These are phyloP conservation scores for Withania somnifera DNA, from an alignment of 305 asterid species.

Conservation along the genomic window DNA sequence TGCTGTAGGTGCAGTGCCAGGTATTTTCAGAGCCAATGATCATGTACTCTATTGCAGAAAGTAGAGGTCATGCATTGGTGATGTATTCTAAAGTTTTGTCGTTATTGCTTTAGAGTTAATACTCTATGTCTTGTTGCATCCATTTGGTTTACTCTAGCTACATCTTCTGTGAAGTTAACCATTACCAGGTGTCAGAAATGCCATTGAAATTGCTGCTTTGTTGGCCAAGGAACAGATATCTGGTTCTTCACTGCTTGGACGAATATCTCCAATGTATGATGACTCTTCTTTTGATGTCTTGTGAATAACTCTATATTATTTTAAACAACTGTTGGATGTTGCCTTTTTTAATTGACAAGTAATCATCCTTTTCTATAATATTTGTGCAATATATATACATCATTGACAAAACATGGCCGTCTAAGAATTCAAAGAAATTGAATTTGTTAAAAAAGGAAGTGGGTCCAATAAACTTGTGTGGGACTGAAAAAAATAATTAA, in stretches of 20 bases:
- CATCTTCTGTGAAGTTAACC: conserved; percentile 49
- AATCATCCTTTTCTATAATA: background rate
- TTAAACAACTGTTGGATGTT: background rate
- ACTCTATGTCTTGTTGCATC: background rate
- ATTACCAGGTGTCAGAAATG: conserved; percentile 84
- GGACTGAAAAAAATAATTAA: background rate
- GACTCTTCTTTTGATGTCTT: background rate
- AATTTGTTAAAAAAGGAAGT: background rate
- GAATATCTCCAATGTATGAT: conserved; percentile 82
- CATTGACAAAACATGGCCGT: background rate
- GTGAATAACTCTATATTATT: background rate
- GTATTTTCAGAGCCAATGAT: conserved; percentile 21
- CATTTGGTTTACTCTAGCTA: conserved; percentile 1
- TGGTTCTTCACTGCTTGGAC: conserved; percentile 77
- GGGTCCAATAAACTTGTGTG: background rate
- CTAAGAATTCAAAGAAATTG: background rate
- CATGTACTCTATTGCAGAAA: background rate
- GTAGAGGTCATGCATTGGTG: background rate
- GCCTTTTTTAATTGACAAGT: background rate
- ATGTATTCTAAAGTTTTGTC: background rate
- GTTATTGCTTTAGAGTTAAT: background rate
- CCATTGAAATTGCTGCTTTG: conserved; percentile 68
- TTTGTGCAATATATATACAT: background rate
- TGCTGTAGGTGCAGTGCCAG: conserved; percentile 94
- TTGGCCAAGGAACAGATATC: conserved; percentile 78